Base-by-base conservation (phyloP, 768 basidiomycete genomes). In the Lactifluus hygrophoroides region DNA sequence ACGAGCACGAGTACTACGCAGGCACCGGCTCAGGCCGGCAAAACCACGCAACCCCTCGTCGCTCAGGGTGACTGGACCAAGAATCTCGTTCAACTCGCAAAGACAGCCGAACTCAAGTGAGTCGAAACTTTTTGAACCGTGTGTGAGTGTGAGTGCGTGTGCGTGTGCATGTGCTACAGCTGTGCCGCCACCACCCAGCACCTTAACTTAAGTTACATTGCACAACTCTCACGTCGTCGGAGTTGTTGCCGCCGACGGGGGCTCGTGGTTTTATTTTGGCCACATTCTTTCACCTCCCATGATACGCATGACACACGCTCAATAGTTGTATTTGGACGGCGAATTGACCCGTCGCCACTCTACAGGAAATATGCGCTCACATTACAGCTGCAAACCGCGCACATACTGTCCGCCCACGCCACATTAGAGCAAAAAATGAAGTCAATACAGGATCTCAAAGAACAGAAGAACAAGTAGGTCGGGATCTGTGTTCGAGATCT, bases 41-140 rank as follows among this genome's bases (percentile, higher is more conserved):
- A 45, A 43, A 44, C 28, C 38, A 34, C 48, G 9, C 59, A 53
- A 13, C 61, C 61, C 13, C 56, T 90, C 51, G 77, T 92, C 49
- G 88, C 90, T 4, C 84, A 82, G 19, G 90, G 88, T 9, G 88
- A 91, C 70, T 92, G 90, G 90, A 90, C 88, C 27, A 86, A 85
- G 65, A 87, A 90, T 70, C 78, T 92, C 43, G 85, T 92, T 32
- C 87, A 91, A 52, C 78, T 92, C 11, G 90, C 90, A 6, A 91
- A 88, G 74, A 89, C 87, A 1, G 90, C 90, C 9, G 90, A 92
- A 69, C 78, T 92, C 66, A 92, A 92, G 90, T 92, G 69, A 65
- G 87, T 80, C 6, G 23, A 48, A 32, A 14, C 9, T 11, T n/a
- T n/a, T n/a, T n/a, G n/a, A n/a, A n/a, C n/a, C n/a, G n/a, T n/a